These are phyloP conservation scores for Pulveroboletus sp. DNA, from an alignment of 768 basidiomycete genomes.

Conservation along the genomic window DNA sequence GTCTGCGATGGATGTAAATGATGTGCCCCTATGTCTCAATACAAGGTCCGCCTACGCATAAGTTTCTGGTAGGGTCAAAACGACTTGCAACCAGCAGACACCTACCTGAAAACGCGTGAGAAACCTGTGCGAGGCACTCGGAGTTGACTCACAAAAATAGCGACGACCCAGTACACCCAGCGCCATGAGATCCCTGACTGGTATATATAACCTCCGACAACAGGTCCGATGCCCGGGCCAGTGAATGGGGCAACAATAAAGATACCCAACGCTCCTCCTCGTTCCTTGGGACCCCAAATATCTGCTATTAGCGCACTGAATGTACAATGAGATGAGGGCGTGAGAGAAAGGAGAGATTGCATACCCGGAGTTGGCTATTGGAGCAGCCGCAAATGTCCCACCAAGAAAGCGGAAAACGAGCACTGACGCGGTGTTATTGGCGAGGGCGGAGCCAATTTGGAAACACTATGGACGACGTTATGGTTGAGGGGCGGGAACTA, in stretches of 20 bases:
- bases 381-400: constrained; percentile 67
- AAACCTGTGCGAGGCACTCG: neutral
- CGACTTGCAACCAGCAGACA: constrained; percentile 41
- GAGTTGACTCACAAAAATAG: constrained; percentile 45
- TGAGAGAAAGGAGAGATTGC: constrained; percentile 1
- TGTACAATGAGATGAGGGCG: neutral
- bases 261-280: constrained; percentile 61
- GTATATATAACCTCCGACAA: constrained; percentile 45
- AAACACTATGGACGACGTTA: constrained; percentile 39
- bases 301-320: constrained; percentile 52
- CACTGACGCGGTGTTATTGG: constrained; percentile 55
- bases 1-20: constrained; percentile 30
- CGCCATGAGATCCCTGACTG: constrained; percentile 47
- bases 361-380: constrained; percentile 65
- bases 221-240: constrained; percentile 58
- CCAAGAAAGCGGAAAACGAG: constrained; percentile 65
- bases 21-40: too few relatives aligned
- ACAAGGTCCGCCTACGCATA: constrained; percentile 42
- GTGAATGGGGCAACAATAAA: constrained; percentile 66
- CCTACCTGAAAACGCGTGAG: constrained; percentile 37
- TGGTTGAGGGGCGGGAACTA: neutral
- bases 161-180: constrained; percentile 63
- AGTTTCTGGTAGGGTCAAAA: constrained; percentile 65
- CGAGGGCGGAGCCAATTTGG: constrained; percentile 58
- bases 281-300: constrained; percentile 55